Base-by-base conservation (phyloP, 2,329 filamentous ascomycete genomes). In the Knufia fluminis region DNA sequence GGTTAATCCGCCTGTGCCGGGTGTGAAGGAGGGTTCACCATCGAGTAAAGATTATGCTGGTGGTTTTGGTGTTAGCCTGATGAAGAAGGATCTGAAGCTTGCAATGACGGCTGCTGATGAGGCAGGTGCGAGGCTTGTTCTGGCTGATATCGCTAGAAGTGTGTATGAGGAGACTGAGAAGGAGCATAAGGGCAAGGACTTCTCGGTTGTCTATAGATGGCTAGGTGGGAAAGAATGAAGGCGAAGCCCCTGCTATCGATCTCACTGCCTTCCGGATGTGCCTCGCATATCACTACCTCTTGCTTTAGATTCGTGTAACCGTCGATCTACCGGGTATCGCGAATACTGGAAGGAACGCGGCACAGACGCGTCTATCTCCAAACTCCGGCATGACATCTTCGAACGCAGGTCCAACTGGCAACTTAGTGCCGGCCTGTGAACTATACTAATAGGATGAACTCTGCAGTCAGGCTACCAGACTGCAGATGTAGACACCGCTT, bases 1-100 rank as follows among this genome's bases (percentile, higher is more conserved):
- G 69, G 74, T 94, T 54, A 98, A 98, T 69, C 97, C 97, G 64
- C 92, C 92, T 0, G 89, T 97, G 2, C 82, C 82, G 9, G 90
- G 89, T 12, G 89, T 96, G 0, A 76, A 91, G 19, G 80, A 83
- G 53, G 79, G 76, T 0, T 79, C 87, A 1, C 89, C 91, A 0
- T 85, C 89, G 0, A 78, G 75, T 48, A 75, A 84, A 50, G 89
- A 85, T 48, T 98, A 89, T 60, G 67, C 71, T 16, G 86, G 86
- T 40, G 86, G 86, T 0, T 92, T 91, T 57, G 84, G 84, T 1
- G 78, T 91, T 50, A 74, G 75, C 33, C 68, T 92, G 57, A 91
- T 92, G 86, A 80, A 79, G 64, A 92, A 92, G 68, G 86, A 92
- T 63, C 67, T 92, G 35, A 72, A 75, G 48, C 71, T 91, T 50